These are phyloP conservation scores for Daldinia childiae DNA, from an alignment of 495 filamentous ascomycete genomes.

Conservation along the genomic window DNA sequence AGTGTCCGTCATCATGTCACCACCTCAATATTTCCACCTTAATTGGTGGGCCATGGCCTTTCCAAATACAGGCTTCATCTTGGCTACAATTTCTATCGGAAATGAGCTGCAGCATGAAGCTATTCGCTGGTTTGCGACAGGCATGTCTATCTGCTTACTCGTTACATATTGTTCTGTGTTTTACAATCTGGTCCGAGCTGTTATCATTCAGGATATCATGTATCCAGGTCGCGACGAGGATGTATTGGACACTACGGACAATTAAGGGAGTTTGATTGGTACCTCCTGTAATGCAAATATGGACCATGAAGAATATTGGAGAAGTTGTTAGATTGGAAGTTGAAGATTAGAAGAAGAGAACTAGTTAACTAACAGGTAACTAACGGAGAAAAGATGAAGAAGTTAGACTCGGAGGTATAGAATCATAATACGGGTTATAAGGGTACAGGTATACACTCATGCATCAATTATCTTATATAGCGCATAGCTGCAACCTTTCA, in stretches of 20 bases:
- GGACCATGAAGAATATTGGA: not conserved
- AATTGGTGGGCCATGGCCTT: slow-evolving; percentile 68
- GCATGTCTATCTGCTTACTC: slow-evolving; percentile 63
- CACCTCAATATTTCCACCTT: slow-evolving; percentile 62
- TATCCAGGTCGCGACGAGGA: slow-evolving; percentile 74
- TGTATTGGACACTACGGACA: slow-evolving; percentile 37
- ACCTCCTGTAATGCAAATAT: not conserved
- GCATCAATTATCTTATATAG: too few relatives aligned
- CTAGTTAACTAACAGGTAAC: too few relatives aligned
- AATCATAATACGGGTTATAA: too few relatives aligned
- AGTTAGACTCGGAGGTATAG: too few relatives aligned
- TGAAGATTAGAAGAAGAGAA: not conserved
- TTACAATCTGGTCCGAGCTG: slow-evolving; percentile 61
- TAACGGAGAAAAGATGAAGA: not conserved
- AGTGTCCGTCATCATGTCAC: slow-evolving; percentile 60
- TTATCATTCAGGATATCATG: slow-evolving; percentile 66
- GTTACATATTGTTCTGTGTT: slow-evolving; percentile 66
- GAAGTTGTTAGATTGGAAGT: not conserved
- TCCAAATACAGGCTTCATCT: slow-evolving; percentile 66
- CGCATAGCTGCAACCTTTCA: too few relatives aligned
- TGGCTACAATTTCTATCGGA: slow-evolving; percentile 61
- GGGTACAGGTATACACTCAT: too few relatives aligned
- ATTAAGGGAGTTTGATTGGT: not conserved
- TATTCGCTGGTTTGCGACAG: slow-evolving; percentile 57
- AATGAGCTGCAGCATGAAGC: slow-evolving; percentile 52